Base-by-base conservation (phyloP, 805 yeast species). In the Komagataella kurtzmanii region DNA sequence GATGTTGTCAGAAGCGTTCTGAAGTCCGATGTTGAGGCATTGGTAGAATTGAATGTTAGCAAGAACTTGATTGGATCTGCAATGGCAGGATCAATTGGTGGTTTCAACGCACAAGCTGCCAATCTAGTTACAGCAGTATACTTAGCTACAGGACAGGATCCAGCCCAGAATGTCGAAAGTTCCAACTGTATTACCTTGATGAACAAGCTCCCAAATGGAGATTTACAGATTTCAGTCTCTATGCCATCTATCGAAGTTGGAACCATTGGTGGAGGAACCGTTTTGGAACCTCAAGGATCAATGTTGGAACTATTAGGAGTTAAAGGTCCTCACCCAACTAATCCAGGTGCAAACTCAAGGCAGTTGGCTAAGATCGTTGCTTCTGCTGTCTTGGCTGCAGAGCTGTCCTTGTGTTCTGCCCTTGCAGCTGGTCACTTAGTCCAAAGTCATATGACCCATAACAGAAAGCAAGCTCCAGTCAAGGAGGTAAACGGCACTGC, bases 211-310 rank as follows among this genome's bases (percentile, higher is more conserved):
- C 61, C 66, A 47, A 74, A 76, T 45, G 99, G 97, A 12, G 87
- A 88, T 62, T 76, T 93, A 63, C 84, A 80, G 58, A 85, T 93
- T 45, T 87, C 97, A 1, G 99, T 93, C n/a, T 88, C 98, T 3
- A 93, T 93, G 99, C 99, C 99, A 30, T 88, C 95, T 24, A 88
- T 93, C 59, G 99, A 93, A 71, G 99, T 93, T 47, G 99, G 99
- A 57, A 93, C 99, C 2, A 89, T 93, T 67, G 99, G 99, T 53
- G 99, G 99, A 57, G 99, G 99, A 64, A 93, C 99, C 3, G 87
- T 93, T 56, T 77, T 93, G 61, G 98, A 87, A 63, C 97, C 99
- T 46, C 99, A 93, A 71, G 86, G 90, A 50, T 88, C 98, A 19
- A 88, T 93, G 96, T 75, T 93, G 54, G 98, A 93, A 61, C 72